Conservation (phyloP, 2,329 filamentous ascomycete genomes). For the Ophiostoma sp. region DNA sequence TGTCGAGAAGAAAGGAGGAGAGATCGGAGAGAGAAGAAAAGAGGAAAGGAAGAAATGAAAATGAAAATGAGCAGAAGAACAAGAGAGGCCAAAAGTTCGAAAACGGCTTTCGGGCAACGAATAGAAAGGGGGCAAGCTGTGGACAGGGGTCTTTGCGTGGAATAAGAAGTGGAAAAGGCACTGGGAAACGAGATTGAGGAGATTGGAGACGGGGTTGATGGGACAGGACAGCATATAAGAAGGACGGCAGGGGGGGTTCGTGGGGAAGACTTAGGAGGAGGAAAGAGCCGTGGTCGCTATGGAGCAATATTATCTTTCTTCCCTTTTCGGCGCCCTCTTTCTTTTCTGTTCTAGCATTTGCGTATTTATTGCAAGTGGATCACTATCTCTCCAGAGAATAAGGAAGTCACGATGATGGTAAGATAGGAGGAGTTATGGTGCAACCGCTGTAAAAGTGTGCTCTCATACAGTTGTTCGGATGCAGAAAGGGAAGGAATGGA, state of each 20-base stretch:
- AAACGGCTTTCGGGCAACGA: conserved; percentile 11
- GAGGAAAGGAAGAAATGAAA: background rate
- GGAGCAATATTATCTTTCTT: conserved; percentile 21
- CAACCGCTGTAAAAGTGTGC: background rate
- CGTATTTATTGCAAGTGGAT: conserved; percentile 8
- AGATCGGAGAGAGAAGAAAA: background rate
- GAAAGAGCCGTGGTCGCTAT: conserved; percentile 12
- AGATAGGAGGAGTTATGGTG: background rate
- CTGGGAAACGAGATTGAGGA: conserved; percentile 17
- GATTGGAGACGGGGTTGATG: conserved; percentile 15
- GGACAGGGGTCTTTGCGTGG: background rate
- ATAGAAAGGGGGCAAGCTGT: conserved; percentile 19
- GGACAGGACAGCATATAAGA: conserved; percentile 16
- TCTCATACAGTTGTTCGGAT: background rate
- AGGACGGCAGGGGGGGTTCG: conserved; percentile 10
- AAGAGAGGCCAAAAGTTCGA: background rate
- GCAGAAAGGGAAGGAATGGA: conserved; percentile 17
- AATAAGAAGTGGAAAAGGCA: conserved; percentile 15
- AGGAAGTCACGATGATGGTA: conserved; percentile 2
- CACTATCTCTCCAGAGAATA: background rate
- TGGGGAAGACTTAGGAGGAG: background rate
- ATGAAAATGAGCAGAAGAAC: background rate
- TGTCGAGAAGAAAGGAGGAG: background rate
- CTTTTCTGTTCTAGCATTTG: background rate
- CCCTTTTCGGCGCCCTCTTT: conserved; percentile 13